Conservation (phyloP, 2,329 filamentous ascomycete genomes). For the Achaetomium macrosporum region DNA sequence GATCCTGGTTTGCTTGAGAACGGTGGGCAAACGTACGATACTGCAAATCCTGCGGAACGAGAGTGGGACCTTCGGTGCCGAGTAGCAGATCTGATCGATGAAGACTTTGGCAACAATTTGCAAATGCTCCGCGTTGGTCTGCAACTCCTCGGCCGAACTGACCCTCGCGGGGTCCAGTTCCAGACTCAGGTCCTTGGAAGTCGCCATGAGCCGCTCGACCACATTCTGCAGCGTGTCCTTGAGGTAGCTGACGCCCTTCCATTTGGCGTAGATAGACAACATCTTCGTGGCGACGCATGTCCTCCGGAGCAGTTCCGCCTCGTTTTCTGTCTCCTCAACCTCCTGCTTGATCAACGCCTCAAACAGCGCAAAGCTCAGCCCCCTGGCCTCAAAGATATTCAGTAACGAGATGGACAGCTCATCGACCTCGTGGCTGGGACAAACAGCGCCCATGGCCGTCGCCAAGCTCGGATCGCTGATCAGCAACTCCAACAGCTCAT, state of each 20-base stretch:
- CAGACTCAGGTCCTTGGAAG: conserved; percentile 61
- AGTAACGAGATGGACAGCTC: conserved; percentile 62
- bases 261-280: conserved; percentile 65
- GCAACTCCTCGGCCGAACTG: conserved; percentile 53
- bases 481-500: conserved; percentile 58
- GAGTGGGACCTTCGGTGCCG: conserved; percentile 53
- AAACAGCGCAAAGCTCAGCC: conserved; percentile 56
- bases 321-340: conserved; percentile 63
- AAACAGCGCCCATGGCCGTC: conserved; percentile 58
- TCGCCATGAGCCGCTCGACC: conserved; percentile 58
- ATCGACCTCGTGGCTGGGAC: conserved; percentile 62
- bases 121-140: conserved; percentile 61
- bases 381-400: conserved; percentile 64
- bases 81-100: conserved; percentile 64
- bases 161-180: conserved; percentile 62
- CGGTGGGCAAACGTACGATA: conserved; percentile 46
- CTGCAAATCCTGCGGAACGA: conserved; percentile 63
- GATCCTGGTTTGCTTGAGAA: neutral
- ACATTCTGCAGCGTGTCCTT: conserved; percentile 61
- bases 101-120: conserved; percentile 64
- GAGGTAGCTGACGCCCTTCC: conserved; percentile 61
- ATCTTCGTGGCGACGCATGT: conserved; percentile 69
- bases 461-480: conserved; percentile 58
- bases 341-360: conserved; percentile 64
- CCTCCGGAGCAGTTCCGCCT: conserved; percentile 60